Base-by-base conservation (phyloP, 139 green algal genomes). In the Trebouxia sp. region DNA sequence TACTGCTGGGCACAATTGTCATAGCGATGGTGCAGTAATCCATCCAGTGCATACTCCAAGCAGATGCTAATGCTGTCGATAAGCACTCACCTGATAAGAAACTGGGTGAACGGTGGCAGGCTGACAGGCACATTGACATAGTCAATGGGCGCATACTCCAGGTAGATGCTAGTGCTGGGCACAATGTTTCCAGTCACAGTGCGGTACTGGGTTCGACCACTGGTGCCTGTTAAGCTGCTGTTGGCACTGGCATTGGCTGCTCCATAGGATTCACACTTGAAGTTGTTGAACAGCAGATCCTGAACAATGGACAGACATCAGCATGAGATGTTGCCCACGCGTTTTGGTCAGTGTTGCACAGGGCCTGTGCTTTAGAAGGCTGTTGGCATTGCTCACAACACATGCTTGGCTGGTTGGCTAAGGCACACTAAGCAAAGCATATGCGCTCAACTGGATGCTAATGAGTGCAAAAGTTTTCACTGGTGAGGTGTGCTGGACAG, bases 141-240 rank as follows among this genome's bases (percentile, higher is more conserved):
- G 39, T 86, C 78, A 20, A 93, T 90, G 14, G 89, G 88, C n/a
- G 89, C 85, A 50, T 94, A 94, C 41, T 90, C 75, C 45, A 93
- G 26, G 32, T 80, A 45, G 1, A 48, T 70, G 14, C 74, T 79
- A n/a, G 65, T 82, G 14, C 24, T 39, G 10, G 76, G 41, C 35
- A 14, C 48, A 42, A 66, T 43, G 6, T 22, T 72, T 9, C 43
- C 37, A 35, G 43, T 43, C 20, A 72, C 15, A 35, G 62, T 35
- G 32, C 45, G 30, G 30, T 37, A 74, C 67, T 78, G 20, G 47
- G 74, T 10, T 38, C 53, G 48, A 53, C 35, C 28, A 65, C 35
- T 11, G 79, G 50, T 74, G 65, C 6, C 28, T 28, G 28, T 24
- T 66, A 38, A 11, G 53, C 28, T 48, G 50, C 24, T 41, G 22